These are phyloP conservation scores for Salvia sclarea DNA, from an alignment of 305 asterid genomes.

Conservation along the genomic window DNA sequence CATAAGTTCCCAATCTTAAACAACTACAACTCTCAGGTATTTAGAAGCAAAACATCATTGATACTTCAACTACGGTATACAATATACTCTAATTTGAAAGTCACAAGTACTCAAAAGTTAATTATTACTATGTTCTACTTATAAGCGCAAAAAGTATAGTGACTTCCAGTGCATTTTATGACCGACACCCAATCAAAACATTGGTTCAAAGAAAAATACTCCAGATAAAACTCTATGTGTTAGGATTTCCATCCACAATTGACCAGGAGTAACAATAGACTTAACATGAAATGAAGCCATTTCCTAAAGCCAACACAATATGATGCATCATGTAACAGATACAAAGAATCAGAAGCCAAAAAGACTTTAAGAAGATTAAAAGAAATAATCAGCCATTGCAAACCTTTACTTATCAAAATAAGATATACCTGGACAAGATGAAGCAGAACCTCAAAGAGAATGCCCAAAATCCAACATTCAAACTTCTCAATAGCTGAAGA, in stretches of 20 bases:
- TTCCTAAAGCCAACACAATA: not conserved
- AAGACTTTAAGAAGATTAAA: not conserved
- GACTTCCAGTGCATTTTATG: not conserved
- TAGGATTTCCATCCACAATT: not conserved
- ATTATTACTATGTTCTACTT: not conserved
- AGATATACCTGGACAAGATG: conserved; percentile 94
- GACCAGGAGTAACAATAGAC: not conserved
- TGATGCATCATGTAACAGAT: not conserved
- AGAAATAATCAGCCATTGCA: conserved; percentile 17
- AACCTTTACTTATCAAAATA: conserved; percentile 21
- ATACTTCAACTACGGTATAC: not conserved
- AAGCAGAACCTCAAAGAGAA: conserved; percentile 92
- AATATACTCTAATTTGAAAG: not conserved
- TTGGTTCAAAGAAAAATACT: not conserved
- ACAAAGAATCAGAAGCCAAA: conserved; percentile 1
- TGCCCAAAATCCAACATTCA: conserved; percentile 97
- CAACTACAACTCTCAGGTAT: not conserved
- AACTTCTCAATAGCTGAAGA: conserved; percentile 75
- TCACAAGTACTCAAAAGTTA: not conserved
- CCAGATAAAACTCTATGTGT: not conserved
- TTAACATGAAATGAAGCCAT: not conserved
- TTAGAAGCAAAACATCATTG: not conserved
- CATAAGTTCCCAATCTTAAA: not conserved
- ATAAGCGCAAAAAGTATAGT: not conserved
- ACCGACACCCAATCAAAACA: conserved; percentile 4